Percentiles rank a stretch among this genome's conserved stretches.
These are phyloP conservation scores for Platanthera zijinensis DNA, from an alignment of 106 monocot species.

Conservation along the genomic window DNA sequence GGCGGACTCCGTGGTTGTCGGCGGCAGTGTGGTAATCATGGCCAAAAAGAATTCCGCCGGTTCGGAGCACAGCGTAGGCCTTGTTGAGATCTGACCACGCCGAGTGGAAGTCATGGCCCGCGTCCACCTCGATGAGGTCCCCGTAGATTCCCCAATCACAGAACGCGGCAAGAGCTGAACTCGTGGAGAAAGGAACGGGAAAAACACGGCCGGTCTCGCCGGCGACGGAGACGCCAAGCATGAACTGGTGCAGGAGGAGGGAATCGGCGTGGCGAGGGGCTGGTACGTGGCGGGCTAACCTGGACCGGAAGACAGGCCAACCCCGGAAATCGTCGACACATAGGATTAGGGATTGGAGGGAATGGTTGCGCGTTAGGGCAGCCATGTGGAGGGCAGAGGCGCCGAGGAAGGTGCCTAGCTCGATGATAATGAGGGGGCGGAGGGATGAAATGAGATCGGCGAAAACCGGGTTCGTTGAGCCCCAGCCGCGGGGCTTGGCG, in stretches of 20 bases:
- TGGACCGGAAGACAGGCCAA: conserved; percentile 50
- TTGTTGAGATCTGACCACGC: conserved; percentile 65
- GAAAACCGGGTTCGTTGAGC: conserved; percentile 5
- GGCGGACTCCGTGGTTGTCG: conserved; percentile 49
- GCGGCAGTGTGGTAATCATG: conserved; percentile 51
- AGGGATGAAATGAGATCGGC: conserved; percentile 34
- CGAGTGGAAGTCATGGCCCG: conserved; percentile 80
- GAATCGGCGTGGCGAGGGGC: conserved; percentile 26
- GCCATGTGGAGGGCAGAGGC: conserved; percentile 90
- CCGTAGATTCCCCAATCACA: conserved; percentile 61
- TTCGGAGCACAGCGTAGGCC: conserved; percentile 47
- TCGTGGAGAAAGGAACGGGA: conserved; percentile 64
- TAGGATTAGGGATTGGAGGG: conserved; percentile 43
- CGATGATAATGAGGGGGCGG: conserved; percentile 50
- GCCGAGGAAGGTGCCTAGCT: conserved; percentile 76
- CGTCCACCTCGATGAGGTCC: conserved; percentile 75
- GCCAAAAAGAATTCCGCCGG: conserved; percentile 62
- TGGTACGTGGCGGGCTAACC: conserved; percentile 29
- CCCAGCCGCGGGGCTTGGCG: conserved; percentile 6
- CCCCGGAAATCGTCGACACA: conserved; percentile 79
- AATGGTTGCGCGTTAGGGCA: conserved; percentile 28
- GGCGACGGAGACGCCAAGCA: conserved; percentile 35
- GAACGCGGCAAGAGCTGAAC: conserved; percentile 34
- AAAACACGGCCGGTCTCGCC: conserved; percentile 24
- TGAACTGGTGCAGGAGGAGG: conserved; percentile 61